Base-by-base conservation (phyloP, 148 eudicot species). In the Polygonum aviculare region DNA sequence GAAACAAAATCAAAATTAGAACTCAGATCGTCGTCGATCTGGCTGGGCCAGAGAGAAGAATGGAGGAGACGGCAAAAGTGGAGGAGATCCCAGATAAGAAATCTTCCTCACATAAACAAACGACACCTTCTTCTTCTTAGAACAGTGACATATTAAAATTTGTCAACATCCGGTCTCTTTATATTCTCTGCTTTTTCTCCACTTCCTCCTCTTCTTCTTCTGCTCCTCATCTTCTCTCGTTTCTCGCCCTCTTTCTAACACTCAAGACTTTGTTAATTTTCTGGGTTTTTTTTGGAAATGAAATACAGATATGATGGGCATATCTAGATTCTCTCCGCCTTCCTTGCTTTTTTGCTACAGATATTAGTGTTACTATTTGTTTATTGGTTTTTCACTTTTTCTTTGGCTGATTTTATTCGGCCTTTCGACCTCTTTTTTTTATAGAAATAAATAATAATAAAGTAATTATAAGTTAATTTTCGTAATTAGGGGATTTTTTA, bases 151-250 rank as follows among this genome's bases (percentile, higher is more conserved):
- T 85, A 31, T 33, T 26, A 84, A 85, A 86, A 85, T 87, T 93
- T 93, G 98, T 91, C 96, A 93, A 91, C 98, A 85, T 93, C 88
- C 82, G 93, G 96, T 93, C 97, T 81, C 89, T 83, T 86, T 86
- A 84, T 84, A 87, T 89, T 84, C 89, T 88, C 88, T 82, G 77
- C 83, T 79, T 60, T 72, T 35, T 73, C 80, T 45, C 22, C 76
- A 21, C 73, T 76, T 50, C 26, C 21, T 47, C 54, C 57, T 39
- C 72, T 52, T 47, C 63, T 35, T 71, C 71, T 73, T 79, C 79
- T 77, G 0, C 31, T 50, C 26, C 21, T 47, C 54, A 57, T 39
- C 71, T 52, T 47, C 63, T 35, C 63, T 63, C 69, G 78, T 78
- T 77, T 44, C 2, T 44, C 7, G 47, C 47, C 47, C 47, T 3